Conservation (phyloP, 148 eudicot species). For the Heliosperma pusillum region DNA sequence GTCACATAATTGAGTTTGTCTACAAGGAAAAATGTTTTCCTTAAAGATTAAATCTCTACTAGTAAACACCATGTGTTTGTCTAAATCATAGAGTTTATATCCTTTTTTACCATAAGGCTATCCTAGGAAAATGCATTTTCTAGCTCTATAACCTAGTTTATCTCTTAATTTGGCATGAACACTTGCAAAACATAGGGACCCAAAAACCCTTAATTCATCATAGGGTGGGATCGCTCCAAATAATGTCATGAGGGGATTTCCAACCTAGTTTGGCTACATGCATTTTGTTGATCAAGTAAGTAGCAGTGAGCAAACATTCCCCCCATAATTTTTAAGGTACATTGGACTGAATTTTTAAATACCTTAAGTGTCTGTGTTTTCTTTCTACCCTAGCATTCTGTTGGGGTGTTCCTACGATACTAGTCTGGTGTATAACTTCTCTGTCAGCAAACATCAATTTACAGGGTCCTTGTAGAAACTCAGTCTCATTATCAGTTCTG, state of each 20-base stretch:
- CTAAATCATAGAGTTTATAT: neutral
- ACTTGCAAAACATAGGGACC: neutral
- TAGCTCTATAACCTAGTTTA: neutral
- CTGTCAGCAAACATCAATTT: neutral
- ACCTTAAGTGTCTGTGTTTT: neutral
- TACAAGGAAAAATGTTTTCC: neutral
- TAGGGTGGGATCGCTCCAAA: neutral
- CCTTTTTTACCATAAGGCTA: neutral
- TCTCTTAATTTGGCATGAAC: neutral
- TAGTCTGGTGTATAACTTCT: neutral
- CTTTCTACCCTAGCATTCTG: neutral
- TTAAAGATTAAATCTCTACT: neutral
- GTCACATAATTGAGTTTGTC: neutral
- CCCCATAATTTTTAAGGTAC: too few species aligned
- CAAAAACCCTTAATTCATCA: neutral
- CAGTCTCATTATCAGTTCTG: neutral
- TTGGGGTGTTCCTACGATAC: neutral
- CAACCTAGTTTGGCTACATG: neutral
- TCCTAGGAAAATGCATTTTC: neutral
- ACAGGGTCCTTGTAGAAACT: neutral
- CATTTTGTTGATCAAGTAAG: neutral
- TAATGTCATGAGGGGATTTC: neutral
- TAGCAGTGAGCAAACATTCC: neutral
- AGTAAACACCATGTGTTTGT: neutral
- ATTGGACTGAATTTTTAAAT: too few species aligned